Evolutionary conservation across 1,284 basidiomycete species (phyloP), one percentile per base, ranked within the genome.

Genomic region (Meripilus lineatus): DNA sequence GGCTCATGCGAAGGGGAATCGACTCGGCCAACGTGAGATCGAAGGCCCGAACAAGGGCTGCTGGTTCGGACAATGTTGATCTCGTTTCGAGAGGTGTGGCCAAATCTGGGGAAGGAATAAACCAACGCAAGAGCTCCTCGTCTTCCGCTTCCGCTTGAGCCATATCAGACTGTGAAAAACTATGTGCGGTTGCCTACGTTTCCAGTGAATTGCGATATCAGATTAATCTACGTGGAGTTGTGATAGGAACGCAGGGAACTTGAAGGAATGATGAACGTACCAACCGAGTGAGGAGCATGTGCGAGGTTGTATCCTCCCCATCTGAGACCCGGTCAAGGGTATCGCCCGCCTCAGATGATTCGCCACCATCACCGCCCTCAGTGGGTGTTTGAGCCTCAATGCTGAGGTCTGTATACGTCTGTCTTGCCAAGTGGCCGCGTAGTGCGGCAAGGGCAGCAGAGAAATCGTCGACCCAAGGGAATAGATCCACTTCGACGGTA

Each of bases 361-460:
- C 15, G 14, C 14, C 15, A 21, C 30, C 40, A 20, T 26, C 11
- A 39, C 18, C 23, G 15, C 28, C 38, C 22, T 38, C 20, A 5
- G 40, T 45, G 22, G 30, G 24, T n/a, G n/a, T n/a, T n/a, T n/a
- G n/a, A n/a, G n/a, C n/a, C n/a, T n/a, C n/a, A n/a, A n/a, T n/a
- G n/a, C n/a, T n/a, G n/a, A n/a, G n/a, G n/a, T n/a, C n/a, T n/a
- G n/a, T n/a, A n/a, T n/a, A n/a, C n/a, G n/a, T n/a, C n/a, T n/a
- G n/a, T n/a, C n/a, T n/a, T n/a, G n/a, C n/a, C n/a, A n/a, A n/a
- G n/a, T n/a, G n/a, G n/a, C n/a, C 64, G 22, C 58, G 54, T 45
- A 68, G 58, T 30, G 55, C 61, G 35, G 60, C 56, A 11, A 66
- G 54, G 8, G 63, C 58, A 5, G 56, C 55, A 37, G 54, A 57